A percentile compares a stretch with the other conserved stretches of the same genome.
Evolutionary conservation across 495 filamentous ascomycete species (phyloP).

Genomic region (Parachaetomium inaequale): DNA sequence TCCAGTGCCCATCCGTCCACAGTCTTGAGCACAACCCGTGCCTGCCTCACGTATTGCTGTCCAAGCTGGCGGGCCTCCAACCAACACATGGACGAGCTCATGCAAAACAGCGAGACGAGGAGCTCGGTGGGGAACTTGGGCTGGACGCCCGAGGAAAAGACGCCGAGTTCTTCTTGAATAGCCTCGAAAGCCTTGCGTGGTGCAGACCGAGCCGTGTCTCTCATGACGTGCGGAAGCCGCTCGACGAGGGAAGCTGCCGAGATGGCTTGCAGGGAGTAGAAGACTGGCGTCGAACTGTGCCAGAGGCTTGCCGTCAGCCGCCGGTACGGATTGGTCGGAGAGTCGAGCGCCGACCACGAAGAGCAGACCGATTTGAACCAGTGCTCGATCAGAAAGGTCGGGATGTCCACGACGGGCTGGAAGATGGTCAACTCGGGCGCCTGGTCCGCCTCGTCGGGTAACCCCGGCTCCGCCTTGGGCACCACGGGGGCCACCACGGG

Average conservation of each 20-base stretch:
- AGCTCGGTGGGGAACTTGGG: conserved; percentile 30
- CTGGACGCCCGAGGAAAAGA: conserved; percentile 16
- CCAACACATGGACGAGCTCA: conserved; percentile 40
- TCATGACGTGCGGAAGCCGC: conserved; percentile 32
- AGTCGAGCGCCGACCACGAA: conserved; percentile 36
- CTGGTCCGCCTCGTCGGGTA: background rate
- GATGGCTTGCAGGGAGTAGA: conserved; percentile 32
- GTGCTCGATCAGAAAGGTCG: conserved; percentile 35
- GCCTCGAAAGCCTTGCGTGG: conserved; percentile 28
- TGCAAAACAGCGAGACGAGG: conserved; percentile 33
- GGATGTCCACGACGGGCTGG: conserved; percentile 33
- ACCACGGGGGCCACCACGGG: too few relatives aligned
- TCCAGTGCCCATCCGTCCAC: conserved; percentile 22
- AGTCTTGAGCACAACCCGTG: conserved; percentile 24
- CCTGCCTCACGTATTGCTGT: conserved; percentile 29
- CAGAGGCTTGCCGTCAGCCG: conserved; percentile 28
- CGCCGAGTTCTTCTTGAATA: conserved; percentile 29
- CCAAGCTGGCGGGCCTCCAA: conserved; percentile 34
- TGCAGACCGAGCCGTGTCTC: conserved; percentile 29
- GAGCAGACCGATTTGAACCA: conserved; percentile 38
- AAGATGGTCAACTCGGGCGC: conserved; percentile 14
- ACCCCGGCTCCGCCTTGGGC: background rate
- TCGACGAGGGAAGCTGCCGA: conserved; percentile 35
- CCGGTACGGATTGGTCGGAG: conserved; percentile 31
- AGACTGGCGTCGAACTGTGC: conserved; percentile 28